Evolutionary conservation across 805 yeast species (phyloP), one percentile per base, ranked within the genome.

Genomic region (Myxozyma kluyveri): DNA sequence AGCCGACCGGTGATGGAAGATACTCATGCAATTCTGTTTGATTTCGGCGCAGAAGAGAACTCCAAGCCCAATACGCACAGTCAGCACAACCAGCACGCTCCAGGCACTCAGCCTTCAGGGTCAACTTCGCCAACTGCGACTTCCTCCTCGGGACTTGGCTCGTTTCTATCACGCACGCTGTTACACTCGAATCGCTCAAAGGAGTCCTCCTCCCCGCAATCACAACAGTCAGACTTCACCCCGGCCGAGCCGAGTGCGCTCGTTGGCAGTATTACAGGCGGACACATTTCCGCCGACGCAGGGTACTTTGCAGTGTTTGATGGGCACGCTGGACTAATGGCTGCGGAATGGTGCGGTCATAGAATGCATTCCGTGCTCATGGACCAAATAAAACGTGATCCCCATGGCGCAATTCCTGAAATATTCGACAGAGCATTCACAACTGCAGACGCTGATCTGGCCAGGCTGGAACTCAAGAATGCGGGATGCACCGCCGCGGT

Each of bases 401-500:
- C 59, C 24, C 44, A 38, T 45, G 37, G 40, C 85, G 84, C 67
- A 2, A 75, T 88, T 51, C 72, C 90, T 57, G 83, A 80, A 52
- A 77, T 83, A 27, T 71, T 91, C 55, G 80, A 80, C 64, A 77
- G 77, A 33, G 75, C 93, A 2, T 91, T 93, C 67, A 70, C 79
- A 21, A 79, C 81, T 53, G 90, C 95, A 1, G 99, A 91, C 69
- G 72, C 74, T 36, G 72, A 80, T 61, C 82, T 91, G 37, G 78
- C 74, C 31, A 71, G 78, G 37, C 79, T 79, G 45, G 74, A 81
- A 14, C 74, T 79, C 42, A 90, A 90, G 1, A 80, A 84, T 39
- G 83, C 95, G 54, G 99, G 99, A 0, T 83, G 95, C 62, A 93
- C 99, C 0, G 98, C 96, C 0, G 96, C 95, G 0, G 97, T 90